Evolutionary conservation across 345 rosid species (phyloP).

Genomic region (Mallotus nudiflorus): DNA sequence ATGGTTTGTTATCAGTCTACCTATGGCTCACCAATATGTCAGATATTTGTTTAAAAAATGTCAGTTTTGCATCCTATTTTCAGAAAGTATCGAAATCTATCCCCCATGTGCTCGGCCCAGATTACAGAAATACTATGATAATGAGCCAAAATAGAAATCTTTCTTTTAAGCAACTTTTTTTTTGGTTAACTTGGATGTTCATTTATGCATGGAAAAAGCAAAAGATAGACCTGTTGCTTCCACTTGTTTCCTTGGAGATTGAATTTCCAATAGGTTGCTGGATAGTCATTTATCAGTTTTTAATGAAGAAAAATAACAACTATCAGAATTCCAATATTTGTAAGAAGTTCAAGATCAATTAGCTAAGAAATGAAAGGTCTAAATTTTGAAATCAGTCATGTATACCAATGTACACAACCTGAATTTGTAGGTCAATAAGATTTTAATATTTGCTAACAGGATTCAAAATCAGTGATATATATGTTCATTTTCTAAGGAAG

Average conservation of each 20-base stretch:
- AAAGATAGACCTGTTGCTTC: no score
- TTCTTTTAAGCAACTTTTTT: neutral
- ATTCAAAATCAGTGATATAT: no score
- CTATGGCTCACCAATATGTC: neutral
- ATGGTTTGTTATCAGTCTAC: neutral
- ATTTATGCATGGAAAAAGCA: no score
- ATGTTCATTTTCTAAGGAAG: no score
- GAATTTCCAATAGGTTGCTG: neutral
- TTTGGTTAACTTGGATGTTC: neutral
- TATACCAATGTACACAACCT: no score
- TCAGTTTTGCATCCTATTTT: neutral
- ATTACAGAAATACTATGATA: neutral
- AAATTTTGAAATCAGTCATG: no score
- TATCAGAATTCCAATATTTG: neutral
- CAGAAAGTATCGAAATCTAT: neutral
- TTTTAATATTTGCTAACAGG: no score
- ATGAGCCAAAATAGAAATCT: neutral
- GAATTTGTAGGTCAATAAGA: no score
- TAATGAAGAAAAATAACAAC: neutral
- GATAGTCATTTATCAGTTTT: neutral
- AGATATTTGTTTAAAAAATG: neutral
- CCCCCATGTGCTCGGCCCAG: neutral
- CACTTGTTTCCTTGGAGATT: no score
- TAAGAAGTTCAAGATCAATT: neutral
- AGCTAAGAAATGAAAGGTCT: no score